Conservation (phyloP, 2,329 filamentous ascomycete species). For the Fusarium gaditjirri region DNA sequence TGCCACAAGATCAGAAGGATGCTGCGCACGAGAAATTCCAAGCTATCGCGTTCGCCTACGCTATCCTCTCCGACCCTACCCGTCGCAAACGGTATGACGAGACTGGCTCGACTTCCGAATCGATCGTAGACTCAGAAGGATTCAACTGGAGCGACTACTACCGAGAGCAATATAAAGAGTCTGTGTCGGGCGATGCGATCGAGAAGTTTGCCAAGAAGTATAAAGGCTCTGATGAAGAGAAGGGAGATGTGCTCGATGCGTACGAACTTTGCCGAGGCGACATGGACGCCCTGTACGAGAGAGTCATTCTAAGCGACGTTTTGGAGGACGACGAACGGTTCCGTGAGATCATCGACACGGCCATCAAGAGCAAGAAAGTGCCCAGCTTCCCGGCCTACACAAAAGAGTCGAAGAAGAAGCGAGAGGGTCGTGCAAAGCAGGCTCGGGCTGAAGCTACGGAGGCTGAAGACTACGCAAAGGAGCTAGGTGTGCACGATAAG, state of each 20-base stretch:
- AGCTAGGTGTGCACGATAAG: slow-evolving; percentile 79
- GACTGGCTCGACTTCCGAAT: slow-evolving; percentile 89
- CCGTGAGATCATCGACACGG: slow-evolving; percentile 80
- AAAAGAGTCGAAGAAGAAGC: slow-evolving; percentile 75
- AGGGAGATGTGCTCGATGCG: slow-evolving; percentile 77
- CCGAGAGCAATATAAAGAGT: slow-evolving; percentile 81
- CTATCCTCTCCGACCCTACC: slow-evolving; percentile 84
- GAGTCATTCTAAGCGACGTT: slow-evolving; percentile 87
- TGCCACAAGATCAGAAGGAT: slow-evolving; percentile 71
- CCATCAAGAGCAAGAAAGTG: slow-evolving; percentile 77
- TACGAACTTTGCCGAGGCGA: slow-evolving; percentile 80
- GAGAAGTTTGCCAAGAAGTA: slow-evolving; percentile 80
- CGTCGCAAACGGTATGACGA: slow-evolving; percentile 88
- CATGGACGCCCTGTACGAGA: slow-evolving; percentile 81
- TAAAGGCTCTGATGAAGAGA: slow-evolving; percentile 88
- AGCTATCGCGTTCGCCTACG: slow-evolving; percentile 91
- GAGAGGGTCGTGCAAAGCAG: slow-evolving; percentile 66
- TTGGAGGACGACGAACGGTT: slow-evolving; percentile 88
- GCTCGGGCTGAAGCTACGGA: slow-evolving; percentile 76
- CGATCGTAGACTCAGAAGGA: slow-evolving; percentile 77
- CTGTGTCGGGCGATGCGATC: slow-evolving; percentile 80
- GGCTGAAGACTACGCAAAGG: slow-evolving; percentile 78
- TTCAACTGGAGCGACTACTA: slow-evolving; percentile 96
- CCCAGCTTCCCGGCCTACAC: slow-evolving; percentile 74
- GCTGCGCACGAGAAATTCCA: slow-evolving; percentile 86